These are phyloP conservation scores for Naematelia encephala DNA, from an alignment of 768 basidiomycete species.

Conservation along the genomic window DNA sequence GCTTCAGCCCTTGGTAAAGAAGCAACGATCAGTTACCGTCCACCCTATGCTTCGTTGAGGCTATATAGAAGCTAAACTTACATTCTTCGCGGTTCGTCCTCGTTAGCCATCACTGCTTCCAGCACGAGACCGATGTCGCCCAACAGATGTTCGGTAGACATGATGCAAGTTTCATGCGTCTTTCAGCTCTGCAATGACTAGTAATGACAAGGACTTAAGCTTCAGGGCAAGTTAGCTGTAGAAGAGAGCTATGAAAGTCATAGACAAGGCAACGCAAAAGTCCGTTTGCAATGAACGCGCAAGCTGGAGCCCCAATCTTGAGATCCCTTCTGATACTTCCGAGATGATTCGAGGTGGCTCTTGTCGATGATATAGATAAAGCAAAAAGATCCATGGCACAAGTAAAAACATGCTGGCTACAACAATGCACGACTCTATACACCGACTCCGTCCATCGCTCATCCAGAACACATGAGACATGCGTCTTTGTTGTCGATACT, in stretches of 20 bases:
- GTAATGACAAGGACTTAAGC: no score
- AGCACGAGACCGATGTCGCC: constrained; percentile 31
- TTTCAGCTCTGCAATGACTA: not conserved
- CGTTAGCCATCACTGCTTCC: constrained; percentile 34
- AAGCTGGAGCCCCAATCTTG: not conserved
- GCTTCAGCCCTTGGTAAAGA: constrained; percentile 26
- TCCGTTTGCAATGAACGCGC: no score
- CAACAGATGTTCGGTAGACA: constrained; percentile 46
- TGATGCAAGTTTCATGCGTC: constrained; percentile 3
- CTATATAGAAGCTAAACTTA: constrained; percentile 10
- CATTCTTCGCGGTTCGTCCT: constrained; percentile 26
- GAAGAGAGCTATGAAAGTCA: not conserved
- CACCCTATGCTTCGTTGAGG: not conserved
- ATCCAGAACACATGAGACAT: constrained; percentile 49
- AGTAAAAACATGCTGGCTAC: not conserved
- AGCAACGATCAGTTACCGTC: no score
- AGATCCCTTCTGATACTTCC: not conserved
- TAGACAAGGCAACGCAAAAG: no score
- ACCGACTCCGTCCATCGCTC: not conserved
- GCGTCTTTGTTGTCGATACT: constrained; percentile 51
- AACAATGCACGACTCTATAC: constrained; percentile 4
- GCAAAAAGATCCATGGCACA: not conserved
- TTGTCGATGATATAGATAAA: no score
- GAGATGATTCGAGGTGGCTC: no score
- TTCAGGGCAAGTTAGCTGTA: no score